Percentiles rank a stretch among this genome's conserved stretches.
Evolutionary conservation across 331 rosid genomes (phyloP).

Genomic region (Pyrus hybrid): DNA sequence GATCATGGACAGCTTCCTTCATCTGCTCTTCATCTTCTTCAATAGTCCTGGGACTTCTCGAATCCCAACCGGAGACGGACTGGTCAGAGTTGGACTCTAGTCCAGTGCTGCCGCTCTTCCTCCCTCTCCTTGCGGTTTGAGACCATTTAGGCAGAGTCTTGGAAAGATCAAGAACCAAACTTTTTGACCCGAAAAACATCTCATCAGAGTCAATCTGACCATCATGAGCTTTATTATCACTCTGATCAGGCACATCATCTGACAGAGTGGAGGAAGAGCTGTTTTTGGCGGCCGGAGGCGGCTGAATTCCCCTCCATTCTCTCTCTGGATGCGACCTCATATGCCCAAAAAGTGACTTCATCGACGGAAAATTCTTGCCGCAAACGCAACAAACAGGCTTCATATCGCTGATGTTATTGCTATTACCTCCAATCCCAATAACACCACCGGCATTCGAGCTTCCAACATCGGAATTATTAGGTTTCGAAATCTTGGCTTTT

Average conservation of each 20-base stretch:
- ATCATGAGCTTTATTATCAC: not conserved
- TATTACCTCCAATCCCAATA: not conserved
- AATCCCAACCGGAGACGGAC: not conserved
- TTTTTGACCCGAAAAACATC: not conserved
- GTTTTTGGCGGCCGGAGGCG: constrained; percentile 2
- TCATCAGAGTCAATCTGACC: constrained; percentile 9
- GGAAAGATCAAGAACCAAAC: not conserved
- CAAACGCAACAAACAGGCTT: constrained; percentile 24
- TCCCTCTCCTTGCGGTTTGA: constrained; percentile 32
- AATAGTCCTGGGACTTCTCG: not conserved
- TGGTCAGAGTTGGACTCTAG: not conserved
- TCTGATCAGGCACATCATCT: not conserved
- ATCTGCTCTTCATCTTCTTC: constrained; percentile 1
- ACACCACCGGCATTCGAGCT: not conserved
- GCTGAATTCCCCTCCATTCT: constrained; percentile 26
- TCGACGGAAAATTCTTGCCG: constrained; percentile 22
- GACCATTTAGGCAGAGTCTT: constrained; percentile 5
- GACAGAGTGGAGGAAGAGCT: constrained; percentile 2
- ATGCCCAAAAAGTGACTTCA: constrained; percentile 42
- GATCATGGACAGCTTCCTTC: constrained; percentile 26
- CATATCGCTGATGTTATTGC: not conserved
- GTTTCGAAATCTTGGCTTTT: not conserved
- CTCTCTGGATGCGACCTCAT: constrained; percentile 43
- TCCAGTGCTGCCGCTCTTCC: not conserved
- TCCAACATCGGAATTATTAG: not conserved